A percentile compares a stretch with the other conserved stretches of the same genome.
phyloP scores from a whole-genome alignment of 352 stramenopile genomes.

The Sclerospora graminicola region DNA sequence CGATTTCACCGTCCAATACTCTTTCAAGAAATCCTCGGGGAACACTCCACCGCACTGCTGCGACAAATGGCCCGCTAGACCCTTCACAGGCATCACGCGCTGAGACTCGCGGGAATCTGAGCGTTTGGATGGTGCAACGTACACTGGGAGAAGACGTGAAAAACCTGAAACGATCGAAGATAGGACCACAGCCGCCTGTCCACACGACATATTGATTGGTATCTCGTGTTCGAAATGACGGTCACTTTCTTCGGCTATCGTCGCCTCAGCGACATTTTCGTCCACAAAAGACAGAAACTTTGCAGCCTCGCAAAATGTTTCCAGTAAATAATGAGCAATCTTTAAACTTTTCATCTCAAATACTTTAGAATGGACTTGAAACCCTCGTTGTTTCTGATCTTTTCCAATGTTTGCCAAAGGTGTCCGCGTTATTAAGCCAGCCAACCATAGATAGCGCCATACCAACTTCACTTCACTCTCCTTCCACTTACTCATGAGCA shows the following conservation, averaged over 20 bases:
- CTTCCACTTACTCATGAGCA: conserved; percentile 60
- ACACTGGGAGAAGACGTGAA: conserved; percentile 32
- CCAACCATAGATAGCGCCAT: conserved; percentile 76
- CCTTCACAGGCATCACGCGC: conserved; percentile 42
- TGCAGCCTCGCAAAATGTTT: conserved; percentile 58
- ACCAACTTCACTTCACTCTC: conserved; percentile 75
- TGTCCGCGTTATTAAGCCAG: conserved; percentile 60
- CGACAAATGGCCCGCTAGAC: conserved; percentile 54
- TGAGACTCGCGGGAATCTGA: conserved; percentile 15
- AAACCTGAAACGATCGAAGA: conserved; percentile 40
- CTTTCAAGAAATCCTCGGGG: conserved; percentile 61
- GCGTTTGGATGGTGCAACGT: conserved; percentile 15
- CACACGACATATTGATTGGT: conserved; percentile 33
- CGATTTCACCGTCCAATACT: conserved; percentile 63
- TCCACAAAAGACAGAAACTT: conserved; percentile 66
- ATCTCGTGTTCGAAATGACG: conserved; percentile 54
- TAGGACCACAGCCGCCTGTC: conserved; percentile 42
- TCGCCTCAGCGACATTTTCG: conserved; percentile 56
- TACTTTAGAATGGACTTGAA: conserved; percentile 59
- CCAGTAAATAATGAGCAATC: conserved; percentile 51
- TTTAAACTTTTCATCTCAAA: conserved; percentile 63
- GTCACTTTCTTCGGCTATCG: conserved; percentile 22
- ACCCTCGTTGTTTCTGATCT: conserved; percentile 56
- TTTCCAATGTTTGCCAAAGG: conserved; percentile 30
- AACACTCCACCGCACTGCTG: conserved; percentile 29